A percentile compares a stretch with the other conserved stretches of the same genome.
phyloP scores from a whole-genome alignment of 257 asterid species.

The Solanum lycopersicoides region DNA sequence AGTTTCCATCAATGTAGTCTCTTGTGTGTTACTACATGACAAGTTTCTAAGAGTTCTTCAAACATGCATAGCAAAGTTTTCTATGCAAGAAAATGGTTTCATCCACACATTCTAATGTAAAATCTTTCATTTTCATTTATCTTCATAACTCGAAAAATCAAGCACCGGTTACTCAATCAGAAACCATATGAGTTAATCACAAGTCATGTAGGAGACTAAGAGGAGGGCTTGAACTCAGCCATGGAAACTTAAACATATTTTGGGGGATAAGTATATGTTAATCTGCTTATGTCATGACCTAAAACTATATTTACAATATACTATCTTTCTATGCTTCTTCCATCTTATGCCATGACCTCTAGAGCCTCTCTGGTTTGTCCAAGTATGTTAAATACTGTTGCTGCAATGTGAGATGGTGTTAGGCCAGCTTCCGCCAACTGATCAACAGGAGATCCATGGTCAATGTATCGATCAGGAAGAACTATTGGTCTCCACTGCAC shows the following conservation, averaged over 20 bases:
- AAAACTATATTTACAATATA: slow-evolving; percentile 6
- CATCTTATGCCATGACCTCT: slow-evolving; percentile 60
- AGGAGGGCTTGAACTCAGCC: not conserved
- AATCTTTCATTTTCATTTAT: not conserved
- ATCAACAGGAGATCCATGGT: slow-evolving; percentile 79
- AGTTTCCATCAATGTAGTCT: not conserved
- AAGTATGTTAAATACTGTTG: slow-evolving; percentile 68
- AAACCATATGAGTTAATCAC: not conserved
- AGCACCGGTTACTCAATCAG: not conserved
- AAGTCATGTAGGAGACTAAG: not conserved
- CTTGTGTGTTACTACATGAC: not conserved
- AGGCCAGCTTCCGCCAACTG: slow-evolving; percentile 69
- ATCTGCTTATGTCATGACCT: not conserved
- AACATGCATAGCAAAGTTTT: not conserved
- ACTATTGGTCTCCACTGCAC: slow-evolving; percentile 98
- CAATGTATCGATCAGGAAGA: slow-evolving; percentile 88
- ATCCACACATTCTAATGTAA: not conserved
- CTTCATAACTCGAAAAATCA: not conserved
- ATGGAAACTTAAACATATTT: not conserved
- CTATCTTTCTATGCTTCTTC: not conserved
- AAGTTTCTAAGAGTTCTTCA: not conserved
- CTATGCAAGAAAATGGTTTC: not conserved
- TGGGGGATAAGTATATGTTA: not conserved
- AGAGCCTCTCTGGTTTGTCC: slow-evolving; percentile 88
- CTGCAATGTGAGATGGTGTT: slow-evolving; percentile 80